phyloP scores from a whole-genome alignment of 192 early-diverging fungal genomes.

The Linnemannia zychae region DNA sequence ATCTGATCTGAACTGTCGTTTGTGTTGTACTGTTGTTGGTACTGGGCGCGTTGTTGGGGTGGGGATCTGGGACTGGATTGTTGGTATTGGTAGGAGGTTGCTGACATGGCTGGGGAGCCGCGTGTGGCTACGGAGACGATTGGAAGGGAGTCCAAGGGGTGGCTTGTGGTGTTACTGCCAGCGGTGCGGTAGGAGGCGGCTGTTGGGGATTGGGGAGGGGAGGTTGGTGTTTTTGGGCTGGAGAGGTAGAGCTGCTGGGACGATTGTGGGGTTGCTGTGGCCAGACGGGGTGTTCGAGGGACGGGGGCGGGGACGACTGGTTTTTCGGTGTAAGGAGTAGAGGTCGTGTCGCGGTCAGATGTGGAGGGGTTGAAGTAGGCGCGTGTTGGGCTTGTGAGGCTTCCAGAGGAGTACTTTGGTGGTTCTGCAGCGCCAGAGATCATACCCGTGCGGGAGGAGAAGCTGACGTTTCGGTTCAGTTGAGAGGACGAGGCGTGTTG shows the following conservation, averaged over 20 bases:
- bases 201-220: background rate
- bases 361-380: conserved; percentile 4
- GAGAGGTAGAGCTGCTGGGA: conserved; percentile 14
- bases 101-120: background rate
- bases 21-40: conserved; percentile 21
- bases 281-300: conserved; percentile 28
- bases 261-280: conserved; percentile 8
- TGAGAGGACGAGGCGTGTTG: background rate
- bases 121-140: conserved; percentile 37
- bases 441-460: conserved; percentile 16
- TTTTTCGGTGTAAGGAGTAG: conserved; percentile 23
- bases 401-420: conserved; percentile 26
- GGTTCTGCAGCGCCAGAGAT: background rate
- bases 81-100: background rate
- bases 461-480: conserved; percentile 21
- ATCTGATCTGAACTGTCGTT: conserved; percentile 33
- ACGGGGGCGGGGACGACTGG: conserved; percentile 30
- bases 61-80: background rate
- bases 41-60: conserved; percentile 7
- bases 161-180: background rate
- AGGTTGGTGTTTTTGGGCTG: conserved; percentile 1
- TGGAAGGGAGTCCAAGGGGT: conserved; percentile 21
- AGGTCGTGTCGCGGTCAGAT: background rate
- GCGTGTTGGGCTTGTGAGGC: conserved; percentile 5
- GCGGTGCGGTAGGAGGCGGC: conserved; percentile 10